Conservation (phyloP, 192 early-diverging fungal species). For the Entomortierella lignicola region DNA sequence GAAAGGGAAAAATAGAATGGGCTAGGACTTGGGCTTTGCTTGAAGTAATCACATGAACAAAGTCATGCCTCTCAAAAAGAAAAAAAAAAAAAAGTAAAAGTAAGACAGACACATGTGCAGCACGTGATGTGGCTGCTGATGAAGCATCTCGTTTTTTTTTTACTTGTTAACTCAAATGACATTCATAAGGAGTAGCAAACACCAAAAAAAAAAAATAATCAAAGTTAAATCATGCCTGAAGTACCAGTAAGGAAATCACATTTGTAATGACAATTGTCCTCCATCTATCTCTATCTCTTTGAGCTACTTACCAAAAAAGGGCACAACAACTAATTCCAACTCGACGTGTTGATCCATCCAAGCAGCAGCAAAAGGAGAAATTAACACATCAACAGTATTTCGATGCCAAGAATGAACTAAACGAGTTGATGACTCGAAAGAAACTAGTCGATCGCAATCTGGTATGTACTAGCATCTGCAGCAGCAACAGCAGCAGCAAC, state of each 20-base stretch:
- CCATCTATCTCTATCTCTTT: slow-evolving; percentile 11
- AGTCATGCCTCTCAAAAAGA: background rate
- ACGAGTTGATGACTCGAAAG: slow-evolving; percentile 79
- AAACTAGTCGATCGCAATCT: slow-evolving; percentile 83
- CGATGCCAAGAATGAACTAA: slow-evolving; percentile 84
- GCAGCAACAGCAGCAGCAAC: too few species aligned
- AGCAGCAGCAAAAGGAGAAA: slow-evolving; percentile 18
- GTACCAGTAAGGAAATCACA: slow-evolving; percentile 10
- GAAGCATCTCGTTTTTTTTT: too few species aligned
- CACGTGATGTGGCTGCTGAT: too few species aligned
- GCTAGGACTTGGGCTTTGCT: too few species aligned
- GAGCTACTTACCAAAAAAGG: too few species aligned
- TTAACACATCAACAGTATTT: slow-evolving; percentile 65
- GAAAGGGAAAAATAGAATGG: background rate
- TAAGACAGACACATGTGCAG: background rate
- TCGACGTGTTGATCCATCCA: slow-evolving; percentile 22
- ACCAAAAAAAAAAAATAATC: background rate
- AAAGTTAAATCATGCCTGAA: slow-evolving; percentile 23
- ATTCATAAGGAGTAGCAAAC: too few species aligned
- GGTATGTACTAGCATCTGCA: too few species aligned
- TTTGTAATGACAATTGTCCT: background rate
- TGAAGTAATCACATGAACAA: too few species aligned
- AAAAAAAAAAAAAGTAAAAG: slow-evolving; percentile 1
- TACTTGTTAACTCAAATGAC: too few species aligned
- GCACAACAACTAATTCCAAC: slow-evolving; percentile 13